Evolutionary conservation across 306 rosid species (phyloP).

Genomic region (Trichosanthes cucumerina): DNA sequence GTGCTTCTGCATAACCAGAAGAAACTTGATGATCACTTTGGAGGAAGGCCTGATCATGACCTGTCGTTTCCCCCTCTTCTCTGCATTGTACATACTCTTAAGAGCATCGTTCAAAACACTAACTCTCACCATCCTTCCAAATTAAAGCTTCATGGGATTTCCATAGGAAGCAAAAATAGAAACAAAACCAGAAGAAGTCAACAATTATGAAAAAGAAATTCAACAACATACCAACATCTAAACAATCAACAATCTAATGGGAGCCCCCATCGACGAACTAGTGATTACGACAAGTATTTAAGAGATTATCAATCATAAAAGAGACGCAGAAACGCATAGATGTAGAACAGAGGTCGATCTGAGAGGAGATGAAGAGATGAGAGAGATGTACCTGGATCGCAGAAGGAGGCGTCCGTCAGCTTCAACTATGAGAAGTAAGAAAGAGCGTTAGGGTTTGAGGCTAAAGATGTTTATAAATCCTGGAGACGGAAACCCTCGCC

Average conservation of each 20-base stretch:
- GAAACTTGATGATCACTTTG: constrained; percentile 16
- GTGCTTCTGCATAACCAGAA: constrained; percentile 16
- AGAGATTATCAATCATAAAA: neutral
- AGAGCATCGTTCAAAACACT: constrained; percentile 19
- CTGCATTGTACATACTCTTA: constrained; percentile 19
- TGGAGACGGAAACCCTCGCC: neutral
- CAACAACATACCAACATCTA: neutral
- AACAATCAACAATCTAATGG: neutral
- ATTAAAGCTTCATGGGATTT: neutral
- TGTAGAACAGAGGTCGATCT: neutral
- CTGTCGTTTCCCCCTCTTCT: constrained; percentile 15
- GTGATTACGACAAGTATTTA: neutral
- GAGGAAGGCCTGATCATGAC: constrained; percentile 17
- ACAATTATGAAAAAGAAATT: neutral
- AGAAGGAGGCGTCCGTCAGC: neutral
- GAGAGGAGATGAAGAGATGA: neutral
- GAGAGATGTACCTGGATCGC: neutral
- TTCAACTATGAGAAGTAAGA: neutral
- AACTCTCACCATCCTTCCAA: constrained; percentile 16
- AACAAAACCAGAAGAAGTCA: neutral
- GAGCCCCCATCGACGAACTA: neutral
- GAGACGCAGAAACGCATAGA: neutral
- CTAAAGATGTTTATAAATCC: neutral
- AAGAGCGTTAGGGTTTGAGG: neutral
- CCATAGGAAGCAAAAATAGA: neutral